Percentiles rank a stretch among this genome's conserved stretches.
Conservation (phyloP, 1,284 basidiomycete genomes). For the Irpex sp. region DNA sequence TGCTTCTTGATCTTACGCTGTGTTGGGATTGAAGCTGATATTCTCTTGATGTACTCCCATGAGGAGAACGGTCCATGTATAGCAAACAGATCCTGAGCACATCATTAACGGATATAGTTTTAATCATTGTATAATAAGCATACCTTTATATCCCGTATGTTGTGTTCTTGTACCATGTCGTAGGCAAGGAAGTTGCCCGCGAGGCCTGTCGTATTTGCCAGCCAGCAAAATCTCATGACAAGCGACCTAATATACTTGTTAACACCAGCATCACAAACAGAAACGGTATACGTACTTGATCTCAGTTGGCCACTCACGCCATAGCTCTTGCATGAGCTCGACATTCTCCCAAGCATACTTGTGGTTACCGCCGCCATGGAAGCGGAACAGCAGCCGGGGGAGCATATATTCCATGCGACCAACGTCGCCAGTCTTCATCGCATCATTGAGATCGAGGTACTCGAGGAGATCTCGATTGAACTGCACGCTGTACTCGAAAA, state of each 20-base stretch:
- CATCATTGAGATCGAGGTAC: slow-evolving; percentile 30
- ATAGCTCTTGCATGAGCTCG: slow-evolving; percentile 32
- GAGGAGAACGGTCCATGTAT: slow-evolving; percentile 7
- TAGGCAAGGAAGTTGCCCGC: slow-evolving; percentile 14
- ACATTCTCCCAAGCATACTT: slow-evolving; percentile 32
- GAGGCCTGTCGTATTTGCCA: slow-evolving; percentile 30
- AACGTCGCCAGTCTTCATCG: slow-evolving; percentile 33
- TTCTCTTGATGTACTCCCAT: slow-evolving; percentile 9
- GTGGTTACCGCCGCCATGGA: slow-evolving; percentile 26
- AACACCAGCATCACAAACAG: neutral
- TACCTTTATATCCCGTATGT: slow-evolving; percentile 14
- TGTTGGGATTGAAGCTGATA: slow-evolving; percentile 8
- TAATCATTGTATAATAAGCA: neutral
- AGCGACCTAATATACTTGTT: slow-evolving; percentile 18
- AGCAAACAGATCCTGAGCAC: slow-evolving; percentile 1
- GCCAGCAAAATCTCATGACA: slow-evolving; percentile 27
- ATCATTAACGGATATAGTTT: neutral
- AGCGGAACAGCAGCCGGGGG: slow-evolving; percentile 26
- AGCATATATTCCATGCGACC: slow-evolving; percentile 32
- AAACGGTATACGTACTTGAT: slow-evolving; percentile 20
- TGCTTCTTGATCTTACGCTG: slow-evolving; percentile 12
- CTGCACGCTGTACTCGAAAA: slow-evolving; percentile 23
- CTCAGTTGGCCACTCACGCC: slow-evolving; percentile 29
- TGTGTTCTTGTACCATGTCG: slow-evolving; percentile 17
- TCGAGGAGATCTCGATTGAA: slow-evolving; percentile 31